A percentile compares a stretch with the other conserved stretches of the same genome.
These are phyloP conservation scores for Candida dendrica DNA, from an alignment of 805 yeast species.

Conservation along the genomic window DNA sequence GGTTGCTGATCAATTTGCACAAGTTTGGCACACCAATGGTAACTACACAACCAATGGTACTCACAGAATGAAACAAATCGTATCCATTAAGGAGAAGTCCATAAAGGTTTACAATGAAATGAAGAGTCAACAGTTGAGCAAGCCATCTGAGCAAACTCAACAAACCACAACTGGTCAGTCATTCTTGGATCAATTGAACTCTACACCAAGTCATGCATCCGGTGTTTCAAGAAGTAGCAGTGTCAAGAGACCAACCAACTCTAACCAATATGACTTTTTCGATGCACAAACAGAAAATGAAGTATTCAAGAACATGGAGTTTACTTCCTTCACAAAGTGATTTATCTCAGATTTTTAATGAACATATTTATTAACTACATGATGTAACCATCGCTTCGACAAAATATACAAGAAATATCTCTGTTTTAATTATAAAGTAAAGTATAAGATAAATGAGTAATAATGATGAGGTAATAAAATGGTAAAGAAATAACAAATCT, in stretches of 20 bases:
- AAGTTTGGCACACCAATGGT: constrained; percentile 62
- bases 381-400: not conserved
- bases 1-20: constrained; percentile 65
- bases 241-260: constrained; percentile 2
- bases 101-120: constrained; percentile 6
- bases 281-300: constrained; percentile 16
- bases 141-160: constrained; percentile 4
- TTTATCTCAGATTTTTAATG: not conserved
- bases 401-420: not conserved
- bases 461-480: no score
- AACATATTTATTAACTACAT: not conserved
- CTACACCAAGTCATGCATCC: not conserved
- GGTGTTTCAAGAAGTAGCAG: constrained; percentile 9
- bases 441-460: no score
- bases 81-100: constrained; percentile 26
- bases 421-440: no score
- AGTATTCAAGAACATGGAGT: constrained; percentile 20
- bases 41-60: constrained; percentile 60
- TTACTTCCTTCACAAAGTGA: constrained; percentile 20
- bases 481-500: no score
- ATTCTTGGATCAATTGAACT: constrained; percentile 15
- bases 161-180: constrained; percentile 15
- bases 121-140: constrained; percentile 5
- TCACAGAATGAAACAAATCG: constrained; percentile 52
- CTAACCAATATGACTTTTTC: constrained; percentile 15